phyloP scores from a whole-genome alignment of 345 rosid genomes.

The Ceriops zippeliana region DNA sequence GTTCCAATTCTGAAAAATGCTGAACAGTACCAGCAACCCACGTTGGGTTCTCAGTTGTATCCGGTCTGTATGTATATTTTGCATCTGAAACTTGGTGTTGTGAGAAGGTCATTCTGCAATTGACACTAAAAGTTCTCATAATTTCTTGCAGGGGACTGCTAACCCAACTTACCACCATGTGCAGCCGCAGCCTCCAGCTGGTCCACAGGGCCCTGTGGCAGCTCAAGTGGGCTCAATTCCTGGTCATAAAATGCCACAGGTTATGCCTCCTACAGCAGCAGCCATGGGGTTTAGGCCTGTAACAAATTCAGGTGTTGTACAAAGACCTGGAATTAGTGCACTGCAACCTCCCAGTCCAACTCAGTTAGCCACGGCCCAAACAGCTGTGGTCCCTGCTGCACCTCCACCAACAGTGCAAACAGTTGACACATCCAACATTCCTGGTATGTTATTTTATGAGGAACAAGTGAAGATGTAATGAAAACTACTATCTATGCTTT shows the following conservation, averaged over 20 bases:
- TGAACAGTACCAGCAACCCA: constrained; percentile 80
- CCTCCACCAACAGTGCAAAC: constrained; percentile 94
- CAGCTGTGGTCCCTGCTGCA: constrained; percentile 59
- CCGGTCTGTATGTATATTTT: constrained; percentile 47
- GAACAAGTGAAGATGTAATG: too few relatives aligned
- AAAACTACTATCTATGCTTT: too few relatives aligned
- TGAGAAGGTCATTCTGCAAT: constrained; percentile 4
- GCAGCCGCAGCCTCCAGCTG: constrained; percentile 57
- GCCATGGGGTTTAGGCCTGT: constrained; percentile 71
- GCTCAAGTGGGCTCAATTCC: constrained; percentile 51
- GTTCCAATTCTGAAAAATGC: constrained; percentile 72
- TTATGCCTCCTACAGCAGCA: constrained; percentile 45
- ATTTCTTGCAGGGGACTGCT: constrained; percentile 51
- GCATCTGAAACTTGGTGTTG: constrained; percentile 3
- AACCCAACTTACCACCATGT: constrained; percentile 50
- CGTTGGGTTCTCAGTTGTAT: constrained; percentile 72
- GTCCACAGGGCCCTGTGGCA: constrained; percentile 46
- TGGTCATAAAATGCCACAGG: constrained; percentile 52
- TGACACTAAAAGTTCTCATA: constrained; percentile 10
- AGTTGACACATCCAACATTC: constrained; percentile 76
- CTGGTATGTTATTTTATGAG: constrained; percentile 39
- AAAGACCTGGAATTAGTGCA: constrained; percentile 60
- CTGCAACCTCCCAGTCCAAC: constrained; percentile 75
- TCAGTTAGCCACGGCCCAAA: constrained; percentile 49
- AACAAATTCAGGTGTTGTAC: constrained; percentile 50